Evolutionary conservation across 2,329 filamentous ascomycete genomes (phyloP), one percentile per base, ranked within the genome.

Genomic region (Apiospora pterosperma): DNA sequence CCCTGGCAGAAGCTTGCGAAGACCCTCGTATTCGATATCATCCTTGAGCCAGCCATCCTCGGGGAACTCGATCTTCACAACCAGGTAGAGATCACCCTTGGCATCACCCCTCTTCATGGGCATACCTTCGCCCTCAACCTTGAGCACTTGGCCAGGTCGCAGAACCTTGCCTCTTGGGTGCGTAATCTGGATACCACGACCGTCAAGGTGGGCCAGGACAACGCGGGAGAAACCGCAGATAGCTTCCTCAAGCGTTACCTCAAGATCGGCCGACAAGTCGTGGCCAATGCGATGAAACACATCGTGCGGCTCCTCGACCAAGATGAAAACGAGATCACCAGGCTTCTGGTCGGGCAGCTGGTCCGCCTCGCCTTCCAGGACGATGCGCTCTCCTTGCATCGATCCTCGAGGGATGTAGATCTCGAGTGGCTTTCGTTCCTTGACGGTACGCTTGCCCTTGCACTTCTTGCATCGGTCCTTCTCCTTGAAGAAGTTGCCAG

Each of bases 391-490:
- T 69, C 94, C 94, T 76, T 97, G 90, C 82, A 87, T 87, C 42
- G 91, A 91, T 59, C 95, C 95, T 62, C 92, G 88, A 11, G 95
- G 93, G 66, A 99, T 97, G 81, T 98, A 98, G 62, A 99, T 90
- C 80, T 99, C 96, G 66, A 99, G 84, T 4, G 95, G 92, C 82
- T 98, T 99, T 79, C 92, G 96, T 79, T 96, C 92, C 73, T 93
- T 90, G 55, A 89, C 88, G 16, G 92, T 93, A 67, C 92, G 88
- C 78, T 92, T 92, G 74, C 96, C 96, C 81, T 98, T 98, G 88
- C 96, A 99, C 83, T 96, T 97, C 85, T 97, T 97, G 84, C 96
- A 99, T 76, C 93, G 92, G 75, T 99, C 96, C 83, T 98, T 98
- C 75, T 97, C 93, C 78, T 95, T 95, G 81, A 89, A 97, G 74